A percentile compares a stretch with the other conserved stretches of the same genome.
phyloP scores from a whole-genome alignment of 768 basidiomycete species.

The Boletus eberwhitei region DNA sequence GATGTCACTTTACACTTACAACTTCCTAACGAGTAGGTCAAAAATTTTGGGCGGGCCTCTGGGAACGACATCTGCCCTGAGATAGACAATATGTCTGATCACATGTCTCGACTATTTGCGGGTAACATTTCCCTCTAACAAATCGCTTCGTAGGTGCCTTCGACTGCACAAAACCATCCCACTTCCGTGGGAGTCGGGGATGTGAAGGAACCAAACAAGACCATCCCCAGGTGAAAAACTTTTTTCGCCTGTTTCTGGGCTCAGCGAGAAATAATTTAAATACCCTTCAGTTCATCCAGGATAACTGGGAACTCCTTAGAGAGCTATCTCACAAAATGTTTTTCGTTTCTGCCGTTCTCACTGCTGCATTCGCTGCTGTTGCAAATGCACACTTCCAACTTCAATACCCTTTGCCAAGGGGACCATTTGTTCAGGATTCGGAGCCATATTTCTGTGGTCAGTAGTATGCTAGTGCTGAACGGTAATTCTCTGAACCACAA shows the following conservation, averaged over 20 bases:
- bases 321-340: constrained; percentile 28
- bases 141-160: too few relatives aligned
- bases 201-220: constrained; percentile 16
- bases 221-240: constrained; percentile 18
- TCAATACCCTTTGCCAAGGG: constrained; percentile 71
- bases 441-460: constrained; percentile 69
- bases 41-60: too few relatives aligned
- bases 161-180: too few relatives aligned
- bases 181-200: too few relatives aligned
- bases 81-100: too few relatives aligned
- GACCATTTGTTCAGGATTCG: constrained; percentile 56
- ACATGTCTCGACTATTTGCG: too few relatives aligned
- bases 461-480: constrained; percentile 13
- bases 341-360: constrained; percentile 33
- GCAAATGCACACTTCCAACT: constrained; percentile 78
- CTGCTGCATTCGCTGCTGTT: constrained; percentile 38
- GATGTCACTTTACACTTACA: too few relatives aligned
- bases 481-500: neutral
- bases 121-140: too few relatives aligned
- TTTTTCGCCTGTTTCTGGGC: neutral
- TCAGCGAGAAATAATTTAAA: constrained; percentile 6
- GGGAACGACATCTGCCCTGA: too few relatives aligned
- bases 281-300: neutral
- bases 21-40: too few relatives aligned
- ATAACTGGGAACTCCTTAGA: neutral